These are phyloP conservation scores for Lentinula lateritia DNA, from an alignment of 768 basidiomycete species.

Conservation along the genomic window DNA sequence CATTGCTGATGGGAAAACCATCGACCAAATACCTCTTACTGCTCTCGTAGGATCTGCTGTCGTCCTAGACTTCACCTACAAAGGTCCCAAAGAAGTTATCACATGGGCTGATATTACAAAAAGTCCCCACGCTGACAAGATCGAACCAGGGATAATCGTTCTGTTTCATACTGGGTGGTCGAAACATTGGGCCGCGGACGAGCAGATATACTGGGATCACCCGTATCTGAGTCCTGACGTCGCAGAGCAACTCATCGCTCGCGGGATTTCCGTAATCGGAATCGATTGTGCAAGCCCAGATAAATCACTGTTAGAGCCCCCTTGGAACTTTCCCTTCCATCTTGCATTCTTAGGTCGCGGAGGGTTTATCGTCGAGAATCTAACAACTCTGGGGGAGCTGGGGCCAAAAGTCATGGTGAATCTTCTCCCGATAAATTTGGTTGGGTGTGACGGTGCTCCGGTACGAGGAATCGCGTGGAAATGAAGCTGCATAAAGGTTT, in stretches of 20 bases:
- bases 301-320: slow-evolving; percentile 39
- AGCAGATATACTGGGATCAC: slow-evolving; percentile 46
- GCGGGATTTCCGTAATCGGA: slow-evolving; percentile 54
- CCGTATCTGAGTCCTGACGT: slow-evolving; percentile 56
- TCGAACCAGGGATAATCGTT: slow-evolving; percentile 40
- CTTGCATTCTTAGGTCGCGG: slow-evolving; percentile 51
- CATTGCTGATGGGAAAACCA: slow-evolving; percentile 46
- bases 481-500: not conserved
- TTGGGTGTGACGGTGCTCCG: slow-evolving; percentile 60
- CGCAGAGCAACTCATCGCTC: slow-evolving; percentile 40
- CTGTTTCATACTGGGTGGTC: slow-evolving; percentile 71
- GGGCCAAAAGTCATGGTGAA: slow-evolving; percentile 41
- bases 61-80: slow-evolving; percentile 48
- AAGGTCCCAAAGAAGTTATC: slow-evolving; percentile 40
- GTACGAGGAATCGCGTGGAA: slow-evolving; percentile 63
- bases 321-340: slow-evolving; percentile 49
- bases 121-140: slow-evolving; percentile 26
- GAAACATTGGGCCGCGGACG: slow-evolving; percentile 38
- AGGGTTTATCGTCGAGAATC: slow-evolving; percentile 66
- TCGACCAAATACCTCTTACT: slow-evolving; percentile 53
- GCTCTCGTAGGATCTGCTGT: slow-evolving; percentile 50
- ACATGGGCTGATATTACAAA: slow-evolving; percentile 45
- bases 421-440: slow-evolving; percentile 53
- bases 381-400: slow-evolving; percentile 48
- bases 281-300: slow-evolving; percentile 67